Base-by-base conservation (phyloP, 495 filamentous ascomycete species). In the Neurospora sp. region DNA sequence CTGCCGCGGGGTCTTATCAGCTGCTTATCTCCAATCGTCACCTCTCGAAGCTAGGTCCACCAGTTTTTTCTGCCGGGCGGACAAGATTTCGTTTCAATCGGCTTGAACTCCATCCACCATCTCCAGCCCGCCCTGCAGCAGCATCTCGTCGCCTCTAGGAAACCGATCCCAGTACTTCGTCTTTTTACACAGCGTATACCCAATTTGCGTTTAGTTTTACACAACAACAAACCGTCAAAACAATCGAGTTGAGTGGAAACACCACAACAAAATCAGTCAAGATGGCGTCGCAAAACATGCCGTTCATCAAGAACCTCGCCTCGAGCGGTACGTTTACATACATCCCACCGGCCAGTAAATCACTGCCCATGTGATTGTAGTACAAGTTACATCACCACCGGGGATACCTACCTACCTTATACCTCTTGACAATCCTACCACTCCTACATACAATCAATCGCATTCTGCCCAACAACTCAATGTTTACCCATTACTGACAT, bases 281-380 rank as follows among this genome's bases (percentile, higher is more conserved):
- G 68, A 86, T 86, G 84, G 81, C 83, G 71, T 75, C 83, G 70
- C 77, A 81, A 75, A 80, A 76, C 27, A 86, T 86, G 83, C 84
- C 85, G 18, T 86, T 86, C 65, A 86, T 86, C 45, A 85, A 83
- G 74, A 82, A 85, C 69, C 82, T 86, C 70, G 85, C 85, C 69
- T 86, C 85, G 16, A 86, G 84, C 71, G 85, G 85, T 86, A 37
- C 38, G 84, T 82, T 71, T 14, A 40, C 59, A 31, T 14, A 40
- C 53, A 31, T 41, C 68, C 44, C 38, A 37, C n/a, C 2, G 22
- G 8, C n/a, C 12, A 35, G 27, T 22, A 16, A 3, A 61, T 27
- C 37, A 38, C 31, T 37, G 10, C 10, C 10, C 61, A 42, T 39
- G 44, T 40, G 22, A 71, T 9, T 14, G 5, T 7, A 12, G 6